Evolutionary conservation across 768 basidiomycete genomes (phyloP).

Genomic region (Imleria badia): DNA sequence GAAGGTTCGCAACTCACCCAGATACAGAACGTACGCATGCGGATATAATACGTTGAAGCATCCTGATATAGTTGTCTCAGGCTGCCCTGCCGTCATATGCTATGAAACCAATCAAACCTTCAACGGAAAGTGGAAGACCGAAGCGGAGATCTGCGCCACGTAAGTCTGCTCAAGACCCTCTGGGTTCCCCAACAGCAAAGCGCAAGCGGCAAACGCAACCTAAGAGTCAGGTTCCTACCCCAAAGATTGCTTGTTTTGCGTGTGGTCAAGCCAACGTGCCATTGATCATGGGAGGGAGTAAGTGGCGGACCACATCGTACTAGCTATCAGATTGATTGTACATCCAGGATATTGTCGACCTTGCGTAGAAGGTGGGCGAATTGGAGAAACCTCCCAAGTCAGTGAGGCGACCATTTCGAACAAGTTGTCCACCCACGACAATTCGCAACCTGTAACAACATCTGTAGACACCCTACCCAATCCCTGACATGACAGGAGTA

Average conservation of each 20-base stretch:
- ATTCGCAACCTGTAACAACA: conserved; percentile 4
- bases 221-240: conserved; percentile 36
- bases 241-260: conserved; percentile 52
- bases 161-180: conserved; percentile 29
- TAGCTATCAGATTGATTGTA: not conserved
- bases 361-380: conserved; percentile 58
- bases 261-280: conserved; percentile 72
- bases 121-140: conserved; percentile 36
- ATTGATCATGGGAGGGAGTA: conserved; percentile 73
- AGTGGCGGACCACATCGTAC: conserved; percentile 29
- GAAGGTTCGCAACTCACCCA: conserved; percentile 57
- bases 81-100: conserved; percentile 46
- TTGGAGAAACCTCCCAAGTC: conserved; percentile 30
- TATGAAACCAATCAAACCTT: conserved; percentile 60
- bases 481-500: not conserved
- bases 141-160: conserved; percentile 37
- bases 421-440: not conserved
- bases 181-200: conserved; percentile 34
- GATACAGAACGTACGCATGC: conserved; percentile 52
- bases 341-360: conserved; percentile 63
- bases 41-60: not conserved
- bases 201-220: conserved; percentile 39
- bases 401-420: not conserved
- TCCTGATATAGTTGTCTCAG: conserved; percentile 27
- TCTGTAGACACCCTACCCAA: not conserved